phyloP scores from a whole-genome alignment of 1,284 basidiomycete genomes.

The Puccinia brachypodii region DNA sequence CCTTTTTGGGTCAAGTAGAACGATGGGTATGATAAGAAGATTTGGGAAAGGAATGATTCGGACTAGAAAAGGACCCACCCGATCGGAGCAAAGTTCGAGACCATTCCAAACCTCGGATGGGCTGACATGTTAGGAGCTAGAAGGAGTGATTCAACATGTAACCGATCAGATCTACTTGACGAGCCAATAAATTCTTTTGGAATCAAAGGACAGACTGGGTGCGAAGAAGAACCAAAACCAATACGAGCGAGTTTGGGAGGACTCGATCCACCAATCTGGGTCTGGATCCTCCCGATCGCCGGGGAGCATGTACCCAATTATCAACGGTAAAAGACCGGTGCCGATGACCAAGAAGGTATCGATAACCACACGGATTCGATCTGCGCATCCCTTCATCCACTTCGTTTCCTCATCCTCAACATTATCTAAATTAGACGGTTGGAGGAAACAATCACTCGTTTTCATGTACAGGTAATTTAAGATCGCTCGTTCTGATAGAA shows the following conservation, averaged over 20 bases:
- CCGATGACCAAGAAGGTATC: conserved; percentile 3
- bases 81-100: conserved; percentile 32
- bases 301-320: conserved; percentile 36
- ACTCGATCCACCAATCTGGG: conserved; percentile 40
- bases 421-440: background rate
- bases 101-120: conserved; percentile 22
- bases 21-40: background rate
- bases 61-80: background rate
- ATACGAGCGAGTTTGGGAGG: conserved; percentile 18
- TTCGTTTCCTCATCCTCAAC: background rate
- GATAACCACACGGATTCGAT: background rate
- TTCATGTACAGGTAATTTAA: conserved; percentile 18
- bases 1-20: background rate
- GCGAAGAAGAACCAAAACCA: conserved; percentile 42
- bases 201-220: conserved; percentile 10
- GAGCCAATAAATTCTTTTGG: background rate
- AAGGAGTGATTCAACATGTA: background rate
- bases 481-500: background rate
- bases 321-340: background rate
- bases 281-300: conserved; percentile 28
- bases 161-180: background rate
- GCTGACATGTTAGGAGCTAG: conserved; percentile 34
- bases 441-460: background rate
- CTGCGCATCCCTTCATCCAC: conserved; percentile 8
- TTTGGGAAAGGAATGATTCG: background rate